A percentile compares a stretch with the other conserved stretches of the same genome.
Evolutionary conservation across 2,329 filamentous ascomycete genomes (phyloP).

Genomic region (Penicillium decumbens): DNA sequence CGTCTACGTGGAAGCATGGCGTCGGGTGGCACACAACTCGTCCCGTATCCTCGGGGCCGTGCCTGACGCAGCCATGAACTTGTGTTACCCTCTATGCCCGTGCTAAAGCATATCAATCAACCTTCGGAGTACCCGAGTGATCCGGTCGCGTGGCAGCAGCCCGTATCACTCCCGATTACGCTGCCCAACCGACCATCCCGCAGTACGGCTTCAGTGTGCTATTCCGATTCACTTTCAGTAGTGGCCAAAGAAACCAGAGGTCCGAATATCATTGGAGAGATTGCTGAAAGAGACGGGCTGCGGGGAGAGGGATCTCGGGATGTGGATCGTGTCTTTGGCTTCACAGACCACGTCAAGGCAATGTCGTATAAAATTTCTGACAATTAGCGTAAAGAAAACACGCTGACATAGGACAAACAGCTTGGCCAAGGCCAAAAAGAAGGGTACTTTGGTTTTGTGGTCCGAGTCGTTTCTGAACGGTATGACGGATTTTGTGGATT

Average conservation of each 20-base stretch:
- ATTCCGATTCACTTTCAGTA: conserved; percentile 41
- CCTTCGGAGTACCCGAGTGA: conserved; percentile 42
- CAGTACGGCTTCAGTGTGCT: conserved; percentile 43
- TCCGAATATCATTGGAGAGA: conserved; percentile 46
- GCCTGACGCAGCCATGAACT: conserved; percentile 50
- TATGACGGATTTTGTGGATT: background rate
- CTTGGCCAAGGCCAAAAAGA: conserved; percentile 29
- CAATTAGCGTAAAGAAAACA: background rate
- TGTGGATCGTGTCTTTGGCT: conserved; percentile 46
- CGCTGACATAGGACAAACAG: conserved; percentile 14
- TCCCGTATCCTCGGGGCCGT: conserved; percentile 49
- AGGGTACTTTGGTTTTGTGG: conserved; percentile 35
- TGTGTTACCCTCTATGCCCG: conserved; percentile 48
- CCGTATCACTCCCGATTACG: conserved; percentile 11
- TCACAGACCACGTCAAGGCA: conserved; percentile 42
- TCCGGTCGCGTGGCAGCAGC: conserved; percentile 12
- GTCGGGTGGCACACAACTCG: conserved; percentile 48
- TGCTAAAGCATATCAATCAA: conserved; percentile 42
- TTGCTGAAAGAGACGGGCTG: conserved; percentile 42
- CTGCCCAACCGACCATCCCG: conserved; percentile 25
- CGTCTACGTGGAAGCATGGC: conserved; percentile 39
- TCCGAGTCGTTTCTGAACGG: conserved; percentile 21
- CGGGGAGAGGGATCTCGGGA: conserved; percentile 42
- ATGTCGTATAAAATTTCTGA: conserved; percentile 13
- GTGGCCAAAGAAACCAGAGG: conserved; percentile 46